Conservation (phyloP, 2,329 filamentous ascomycete genomes). For the Aspergillus piperis region DNA sequence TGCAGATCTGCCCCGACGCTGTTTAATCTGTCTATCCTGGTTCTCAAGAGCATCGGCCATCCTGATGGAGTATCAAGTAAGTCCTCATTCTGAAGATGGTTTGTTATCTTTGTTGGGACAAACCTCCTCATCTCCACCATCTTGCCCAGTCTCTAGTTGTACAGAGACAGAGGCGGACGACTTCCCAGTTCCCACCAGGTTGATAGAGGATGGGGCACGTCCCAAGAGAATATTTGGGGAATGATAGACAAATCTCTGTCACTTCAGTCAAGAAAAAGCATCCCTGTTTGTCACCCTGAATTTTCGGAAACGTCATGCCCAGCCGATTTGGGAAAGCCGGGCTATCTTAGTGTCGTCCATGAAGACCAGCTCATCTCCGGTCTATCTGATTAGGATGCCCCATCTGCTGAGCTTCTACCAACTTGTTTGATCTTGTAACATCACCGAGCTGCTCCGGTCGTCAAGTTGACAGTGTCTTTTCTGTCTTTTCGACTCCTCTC, state of each 20-base stretch:
- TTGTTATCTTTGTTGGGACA: neutral
- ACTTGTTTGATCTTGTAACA: conserved; percentile 1
- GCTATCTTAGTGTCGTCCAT: neutral
- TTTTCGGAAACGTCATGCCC: neutral
- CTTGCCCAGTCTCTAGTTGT: neutral
- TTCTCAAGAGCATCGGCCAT: neutral
- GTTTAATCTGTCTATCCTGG: neutral
- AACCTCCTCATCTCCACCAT: neutral
- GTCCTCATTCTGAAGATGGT: neutral
- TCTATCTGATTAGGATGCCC: neutral
- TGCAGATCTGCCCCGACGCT: conserved; percentile 17
- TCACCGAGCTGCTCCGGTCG: conserved; percentile 7
- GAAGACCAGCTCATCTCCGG: neutral
- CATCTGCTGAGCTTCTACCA: neutral
- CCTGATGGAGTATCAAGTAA: neutral
- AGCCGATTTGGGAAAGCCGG: neutral
- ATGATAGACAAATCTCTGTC: neutral
- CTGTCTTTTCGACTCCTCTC: neutral
- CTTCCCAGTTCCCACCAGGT: neutral
- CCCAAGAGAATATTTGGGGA: neutral
- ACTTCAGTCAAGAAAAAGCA: neutral
- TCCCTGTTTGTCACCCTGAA: neutral
- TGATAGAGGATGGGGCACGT: neutral
- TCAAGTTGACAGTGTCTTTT: neutral
- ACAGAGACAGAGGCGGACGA: neutral